phyloP scores from a whole-genome alignment of 2,329 filamentous ascomycete genomes.

The Aschersonia sp. region DNA sequence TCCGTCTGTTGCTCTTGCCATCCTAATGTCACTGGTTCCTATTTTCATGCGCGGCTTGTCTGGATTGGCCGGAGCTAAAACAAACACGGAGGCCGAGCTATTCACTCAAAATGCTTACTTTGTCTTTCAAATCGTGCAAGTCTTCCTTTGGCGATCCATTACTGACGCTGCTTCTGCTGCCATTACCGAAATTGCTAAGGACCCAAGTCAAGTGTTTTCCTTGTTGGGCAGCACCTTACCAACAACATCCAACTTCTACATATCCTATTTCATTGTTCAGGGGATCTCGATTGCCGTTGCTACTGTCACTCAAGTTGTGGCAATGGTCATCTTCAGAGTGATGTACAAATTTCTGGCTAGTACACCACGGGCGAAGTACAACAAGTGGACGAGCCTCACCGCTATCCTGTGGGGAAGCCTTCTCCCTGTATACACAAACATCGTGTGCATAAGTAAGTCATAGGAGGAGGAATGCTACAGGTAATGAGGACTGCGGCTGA shows the following conservation, averaged over 20 bases:
- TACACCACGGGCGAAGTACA: conserved; percentile 68
- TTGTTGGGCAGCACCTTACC: conserved; percentile 63
- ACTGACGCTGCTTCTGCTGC: conserved; percentile 64
- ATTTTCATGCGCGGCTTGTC: conserved; percentile 50
- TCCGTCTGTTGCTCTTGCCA: conserved; percentile 62
- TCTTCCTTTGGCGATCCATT: conserved; percentile 78
- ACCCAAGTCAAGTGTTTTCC: conserved; percentile 46
- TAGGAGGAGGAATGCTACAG: too few relatives aligned
- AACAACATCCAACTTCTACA: conserved; percentile 82
- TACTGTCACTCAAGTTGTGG: conserved; percentile 52
- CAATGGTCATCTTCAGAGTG: conserved; percentile 52
- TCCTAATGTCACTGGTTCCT: conserved; percentile 76
- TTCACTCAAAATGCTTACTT: conserved; percentile 91
- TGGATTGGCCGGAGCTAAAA: conserved; percentile 65
- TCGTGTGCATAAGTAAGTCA: conserved; percentile 50
- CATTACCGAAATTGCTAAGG: conserved; percentile 42
- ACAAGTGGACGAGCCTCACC: conserved; percentile 54
- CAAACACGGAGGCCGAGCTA: conserved; percentile 66
- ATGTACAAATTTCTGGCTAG: conserved; percentile 59
- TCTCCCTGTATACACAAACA: conserved; percentile 60
- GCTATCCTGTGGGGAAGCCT: conserved; percentile 65
- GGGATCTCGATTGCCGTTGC: conserved; percentile 64
- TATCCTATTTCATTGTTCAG: conserved; percentile 78
- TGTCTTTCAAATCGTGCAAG: conserved; percentile 79
- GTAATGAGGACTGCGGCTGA: not conserved